Evolutionary conservation across 352 stramenopile species (phyloP).

Genomic region (Pythium sukuiense): DNA sequence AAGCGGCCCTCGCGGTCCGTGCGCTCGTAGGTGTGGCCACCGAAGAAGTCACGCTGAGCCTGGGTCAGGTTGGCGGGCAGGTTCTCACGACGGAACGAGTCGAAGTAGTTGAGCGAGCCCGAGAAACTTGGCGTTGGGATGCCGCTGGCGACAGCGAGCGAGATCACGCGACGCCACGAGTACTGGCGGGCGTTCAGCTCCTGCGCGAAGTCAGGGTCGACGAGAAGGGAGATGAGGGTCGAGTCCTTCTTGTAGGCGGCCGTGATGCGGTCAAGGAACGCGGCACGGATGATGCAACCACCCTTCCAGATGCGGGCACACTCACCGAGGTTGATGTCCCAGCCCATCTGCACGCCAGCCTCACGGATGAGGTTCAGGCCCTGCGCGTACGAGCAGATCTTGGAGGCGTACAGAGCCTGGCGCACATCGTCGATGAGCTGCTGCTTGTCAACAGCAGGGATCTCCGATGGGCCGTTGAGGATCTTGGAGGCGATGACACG

Average conservation of each 20-base stretch:
- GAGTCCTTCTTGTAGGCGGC: slow-evolving; percentile 91
- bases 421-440: slow-evolving; percentile 97
- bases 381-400: slow-evolving; percentile 99
- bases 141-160: slow-evolving; percentile 93
- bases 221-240: slow-evolving; percentile 95
- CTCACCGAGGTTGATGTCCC: slow-evolving; percentile 96
- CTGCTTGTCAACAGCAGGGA: slow-evolving; percentile 91
- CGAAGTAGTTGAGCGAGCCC: slow-evolving; percentile 97
- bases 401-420: slow-evolving; percentile 96
- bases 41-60: slow-evolving; percentile 99
- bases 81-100: slow-evolving; percentile 95
- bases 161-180: slow-evolving; percentile 96
- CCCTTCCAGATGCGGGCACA: slow-evolving; percentile 99
- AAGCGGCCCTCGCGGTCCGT: slow-evolving; percentile 94
- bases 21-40: slow-evolving; percentile 98
- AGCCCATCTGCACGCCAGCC: slow-evolving; percentile 94
- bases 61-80: slow-evolving; percentile 98
- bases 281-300: slow-evolving; percentile 99
- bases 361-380: slow-evolving; percentile 95
- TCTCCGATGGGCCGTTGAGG: slow-evolving; percentile 92
- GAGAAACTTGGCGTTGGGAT: slow-evolving; percentile 92
- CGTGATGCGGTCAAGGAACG: slow-evolving; percentile 97
- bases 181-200: slow-evolving; percentile 95
- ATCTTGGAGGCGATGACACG: slow-evolving; percentile 92
- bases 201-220: slow-evolving; percentile 96